Base-by-base conservation (phyloP, 176 grass and related monocot species). In the Aegilops sharonensis region DNA sequence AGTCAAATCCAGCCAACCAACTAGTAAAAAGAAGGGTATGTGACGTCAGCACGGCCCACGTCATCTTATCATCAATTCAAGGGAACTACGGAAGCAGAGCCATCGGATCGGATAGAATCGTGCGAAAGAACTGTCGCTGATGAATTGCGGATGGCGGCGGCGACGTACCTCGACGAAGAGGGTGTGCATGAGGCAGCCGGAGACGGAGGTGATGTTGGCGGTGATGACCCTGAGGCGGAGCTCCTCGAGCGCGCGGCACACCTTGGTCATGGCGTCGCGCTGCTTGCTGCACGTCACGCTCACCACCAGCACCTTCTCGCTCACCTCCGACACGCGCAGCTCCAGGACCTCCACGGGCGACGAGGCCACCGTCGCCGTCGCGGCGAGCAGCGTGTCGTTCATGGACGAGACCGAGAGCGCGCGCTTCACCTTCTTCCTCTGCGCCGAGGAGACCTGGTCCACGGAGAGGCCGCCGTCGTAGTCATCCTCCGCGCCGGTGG, bases 81-180 rank as follows among this genome's bases (percentile, higher is more conserved):
- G 24, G 17, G 42, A 57, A 20, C 3, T 18, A 13, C 13, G 2
- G 11, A 15, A 10, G 6, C 32, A 11, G 76, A 75, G 77, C 57
- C 66, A 39, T 77, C 74, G 24, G 6, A 48, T 78, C 1, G 5
- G 1, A 63, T 39, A 4, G 29, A 70, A 25, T 67, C 3, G 48
- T 14, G 11, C 0, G 17, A 84, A 40, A 52, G 43, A 23, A 24
- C 21, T 69, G 7, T 48, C 50, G 17, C 5, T 9, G 2, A 3
- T 64, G 77, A 79, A 23, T 23, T 1, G 31, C 1, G 0, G 78
- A 15, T 4, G 20, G 15, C 0, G 10, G 4, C 3, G 20, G 1
- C 2, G 17, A n/a, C 36, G 3, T 85, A 98, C 95, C 95, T 98
- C 95, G 75, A 98, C 88, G 75, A 98, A 89, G 69, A 98, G 79